Evolutionary conservation across 148 eudicot genomes (phyloP).

Genomic region (Amaranthus hypochondriacus): DNA sequence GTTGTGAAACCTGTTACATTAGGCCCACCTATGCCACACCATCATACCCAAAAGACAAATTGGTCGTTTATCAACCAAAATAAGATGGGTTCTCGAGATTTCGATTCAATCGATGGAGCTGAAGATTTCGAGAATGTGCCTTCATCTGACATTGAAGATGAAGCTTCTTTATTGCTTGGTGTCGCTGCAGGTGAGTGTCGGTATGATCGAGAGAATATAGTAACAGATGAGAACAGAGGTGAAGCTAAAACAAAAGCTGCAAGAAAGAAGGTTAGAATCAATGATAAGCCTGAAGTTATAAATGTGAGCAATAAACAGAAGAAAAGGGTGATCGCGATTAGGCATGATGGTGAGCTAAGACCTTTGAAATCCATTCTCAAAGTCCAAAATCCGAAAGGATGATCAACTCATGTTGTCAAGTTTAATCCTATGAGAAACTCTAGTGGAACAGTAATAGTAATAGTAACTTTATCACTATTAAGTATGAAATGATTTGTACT

Average conservation of each 20-base stretch:
- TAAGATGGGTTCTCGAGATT: background rate
- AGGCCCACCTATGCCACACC: conserved; percentile 17
- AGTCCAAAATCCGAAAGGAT: conserved; percentile 26
- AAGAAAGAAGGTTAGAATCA: conserved; percentile 53
- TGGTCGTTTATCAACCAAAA: background rate
- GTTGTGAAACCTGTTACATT: conserved; percentile 42
- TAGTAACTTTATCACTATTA: background rate
- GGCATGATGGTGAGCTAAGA: conserved; percentile 19
- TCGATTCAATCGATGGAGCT: background rate
- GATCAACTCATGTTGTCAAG: background rate
- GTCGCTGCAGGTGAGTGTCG: background rate
- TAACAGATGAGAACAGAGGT: conserved; percentile 1
- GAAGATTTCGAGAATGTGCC: conserved; percentile 6
- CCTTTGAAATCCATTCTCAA: conserved; percentile 54
- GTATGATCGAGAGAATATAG: background rate
- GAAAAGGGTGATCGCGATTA: conserved; percentile 24
- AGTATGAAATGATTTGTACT: background rate
- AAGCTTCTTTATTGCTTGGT: conserved; percentile 14
- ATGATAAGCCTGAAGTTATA: conserved; percentile 43
- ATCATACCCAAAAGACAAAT: background rate
- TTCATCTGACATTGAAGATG: conserved; percentile 24
- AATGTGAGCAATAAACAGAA: conserved; percentile 25
- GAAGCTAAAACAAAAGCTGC: conserved; percentile 14
- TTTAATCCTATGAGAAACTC: conserved; percentile 5
- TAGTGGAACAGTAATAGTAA: background rate